These are phyloP conservation scores for Neofusicoccum ribis DNA, from an alignment of 2,329 filamentous ascomycete genomes.

Conservation along the genomic window DNA sequence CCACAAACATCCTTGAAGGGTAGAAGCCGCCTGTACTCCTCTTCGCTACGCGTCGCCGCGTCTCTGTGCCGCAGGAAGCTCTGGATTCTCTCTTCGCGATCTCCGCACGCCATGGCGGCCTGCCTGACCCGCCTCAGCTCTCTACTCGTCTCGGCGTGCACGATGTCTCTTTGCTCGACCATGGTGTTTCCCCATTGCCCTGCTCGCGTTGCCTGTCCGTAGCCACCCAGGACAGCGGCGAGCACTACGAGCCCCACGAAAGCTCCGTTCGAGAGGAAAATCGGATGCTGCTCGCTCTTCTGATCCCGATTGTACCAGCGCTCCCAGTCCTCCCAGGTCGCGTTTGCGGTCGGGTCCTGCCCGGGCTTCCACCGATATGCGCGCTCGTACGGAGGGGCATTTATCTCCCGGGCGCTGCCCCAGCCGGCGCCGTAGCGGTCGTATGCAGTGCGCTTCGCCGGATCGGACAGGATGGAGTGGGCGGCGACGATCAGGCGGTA, in stretches of 20 bases:
- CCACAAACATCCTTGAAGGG: constrained; percentile 49
- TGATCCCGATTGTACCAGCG: constrained; percentile 43
- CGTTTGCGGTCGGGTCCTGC: constrained; percentile 64
- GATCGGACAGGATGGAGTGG: constrained; percentile 83
- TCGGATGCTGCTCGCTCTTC: constrained; percentile 45
- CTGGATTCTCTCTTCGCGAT: constrained; percentile 62
- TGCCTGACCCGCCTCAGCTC: constrained; percentile 59
- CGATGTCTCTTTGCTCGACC: constrained; percentile 65
- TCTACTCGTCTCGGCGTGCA: constrained; percentile 66
- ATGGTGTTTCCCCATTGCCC: constrained; percentile 62
- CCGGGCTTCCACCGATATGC: constrained; percentile 31
- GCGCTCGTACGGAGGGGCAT: constrained; percentile 26
- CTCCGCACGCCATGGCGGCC: constrained; percentile 49
- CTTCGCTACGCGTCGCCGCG: constrained; percentile 42
- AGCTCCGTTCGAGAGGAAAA: constrained; percentile 74
- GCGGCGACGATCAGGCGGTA: constrained; percentile 88
- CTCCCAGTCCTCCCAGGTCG: constrained; percentile 99
- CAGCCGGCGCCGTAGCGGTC: constrained; percentile 82
- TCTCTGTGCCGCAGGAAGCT: constrained; percentile 66
- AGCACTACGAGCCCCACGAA: constrained; percentile 74
- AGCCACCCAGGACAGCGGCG: constrained; percentile 67
- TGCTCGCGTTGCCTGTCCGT: constrained; percentile 71
- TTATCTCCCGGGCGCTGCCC: constrained; percentile 52
- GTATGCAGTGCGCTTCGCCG: constrained; percentile 75
- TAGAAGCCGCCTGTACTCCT: constrained; percentile 47